Conservation (phyloP, 306 rosid genomes). For the Notholithocarpus densiflorus region DNA sequence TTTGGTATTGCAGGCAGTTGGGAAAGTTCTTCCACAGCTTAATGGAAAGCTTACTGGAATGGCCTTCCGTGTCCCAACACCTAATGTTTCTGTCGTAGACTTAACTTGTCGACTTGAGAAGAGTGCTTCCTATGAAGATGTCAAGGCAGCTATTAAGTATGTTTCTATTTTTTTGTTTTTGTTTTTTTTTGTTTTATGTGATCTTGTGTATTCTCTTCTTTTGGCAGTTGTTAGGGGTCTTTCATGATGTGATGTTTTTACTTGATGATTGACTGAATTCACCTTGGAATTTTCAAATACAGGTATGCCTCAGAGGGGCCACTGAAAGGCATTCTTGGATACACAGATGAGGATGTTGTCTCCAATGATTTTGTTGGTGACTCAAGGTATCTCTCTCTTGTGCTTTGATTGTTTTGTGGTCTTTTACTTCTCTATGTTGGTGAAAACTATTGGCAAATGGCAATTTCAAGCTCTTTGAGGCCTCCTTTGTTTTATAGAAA, state of each 20-base stretch:
- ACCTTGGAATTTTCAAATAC: slow-evolving; percentile 17
- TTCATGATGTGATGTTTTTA: not conserved
- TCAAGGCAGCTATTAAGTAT: slow-evolving; percentile 85
- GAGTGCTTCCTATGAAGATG: slow-evolving; percentile 85
- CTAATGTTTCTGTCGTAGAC: slow-evolving; percentile 95
- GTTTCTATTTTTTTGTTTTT: not conserved
- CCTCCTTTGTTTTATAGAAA: not conserved
- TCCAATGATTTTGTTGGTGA: slow-evolving; percentile 95
- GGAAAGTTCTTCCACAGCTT: slow-evolving; percentile 96
- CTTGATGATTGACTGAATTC: not conserved
- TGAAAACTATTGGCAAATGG: not conserved
- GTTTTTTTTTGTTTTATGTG: not conserved
- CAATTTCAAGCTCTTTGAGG: not conserved
- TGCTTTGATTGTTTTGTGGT: not conserved
- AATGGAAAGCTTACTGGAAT: slow-evolving; percentile 99
- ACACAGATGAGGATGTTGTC: slow-evolving; percentile 95
- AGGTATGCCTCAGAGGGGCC: slow-evolving; percentile 90
- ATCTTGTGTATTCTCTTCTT: not conserved
- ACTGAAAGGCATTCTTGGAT: slow-evolving; percentile 88
- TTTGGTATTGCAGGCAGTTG: slow-evolving; percentile 71
- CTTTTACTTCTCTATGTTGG: not conserved
- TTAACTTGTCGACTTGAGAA: slow-evolving; percentile 88
- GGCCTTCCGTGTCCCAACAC: slow-evolving; percentile 99
- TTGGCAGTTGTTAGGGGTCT: not conserved
- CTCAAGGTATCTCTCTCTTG: slow-evolving; percentile 53